phyloP scores from a whole-genome alignment of 768 basidiomycete species.

The Lyophyllum semitale region DNA sequence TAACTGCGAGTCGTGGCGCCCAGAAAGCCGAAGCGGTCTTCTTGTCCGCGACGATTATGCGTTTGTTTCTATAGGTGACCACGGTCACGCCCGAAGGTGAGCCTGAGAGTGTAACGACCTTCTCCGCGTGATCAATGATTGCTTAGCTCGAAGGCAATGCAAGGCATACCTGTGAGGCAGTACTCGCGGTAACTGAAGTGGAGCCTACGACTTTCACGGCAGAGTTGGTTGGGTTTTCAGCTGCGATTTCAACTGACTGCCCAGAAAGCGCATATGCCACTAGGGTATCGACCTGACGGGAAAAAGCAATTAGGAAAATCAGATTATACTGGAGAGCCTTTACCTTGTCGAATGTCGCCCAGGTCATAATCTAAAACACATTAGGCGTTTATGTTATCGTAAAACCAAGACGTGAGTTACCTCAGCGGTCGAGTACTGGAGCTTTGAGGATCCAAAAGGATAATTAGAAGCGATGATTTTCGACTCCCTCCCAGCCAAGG shows the following conservation, averaged over 20 bases:
- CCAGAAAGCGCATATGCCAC: slow-evolving; percentile 39
- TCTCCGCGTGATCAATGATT: background rate
- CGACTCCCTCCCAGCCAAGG: slow-evolving; percentile 64
- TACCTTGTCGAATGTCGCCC: slow-evolving; percentile 38
- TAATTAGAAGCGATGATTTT: slow-evolving; percentile 68
- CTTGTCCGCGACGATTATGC: slow-evolving; percentile 62
- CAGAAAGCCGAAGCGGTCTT: slow-evolving; percentile 60
- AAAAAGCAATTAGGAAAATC: background rate
- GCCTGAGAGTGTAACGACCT: slow-evolving; percentile 46
- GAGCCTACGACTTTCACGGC: slow-evolving; percentile 21
- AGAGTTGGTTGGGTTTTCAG: slow-evolving; percentile 9
- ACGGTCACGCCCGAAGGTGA: slow-evolving; percentile 38
- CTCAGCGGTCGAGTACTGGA: slow-evolving; percentile 66
- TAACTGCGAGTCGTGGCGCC: slow-evolving; percentile 49
- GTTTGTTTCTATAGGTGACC: slow-evolving; percentile 43
- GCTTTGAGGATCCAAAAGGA: slow-evolving; percentile 51
- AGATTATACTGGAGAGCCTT: background rate
- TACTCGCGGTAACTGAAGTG: slow-evolving; percentile 18
- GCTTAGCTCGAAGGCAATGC: background rate
- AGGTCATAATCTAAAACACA: slow-evolving; percentile 34
- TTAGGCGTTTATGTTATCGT: background rate
- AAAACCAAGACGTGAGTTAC: slow-evolving; percentile 27
- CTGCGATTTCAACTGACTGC: slow-evolving; percentile 32
- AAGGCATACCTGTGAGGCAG: slow-evolving; percentile 17
- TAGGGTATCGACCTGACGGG: slow-evolving; percentile 29